These are phyloP conservation scores for Metschnikowia aberdeeniae DNA, from an alignment of 805 yeast genomes.

Conservation along the genomic window DNA sequence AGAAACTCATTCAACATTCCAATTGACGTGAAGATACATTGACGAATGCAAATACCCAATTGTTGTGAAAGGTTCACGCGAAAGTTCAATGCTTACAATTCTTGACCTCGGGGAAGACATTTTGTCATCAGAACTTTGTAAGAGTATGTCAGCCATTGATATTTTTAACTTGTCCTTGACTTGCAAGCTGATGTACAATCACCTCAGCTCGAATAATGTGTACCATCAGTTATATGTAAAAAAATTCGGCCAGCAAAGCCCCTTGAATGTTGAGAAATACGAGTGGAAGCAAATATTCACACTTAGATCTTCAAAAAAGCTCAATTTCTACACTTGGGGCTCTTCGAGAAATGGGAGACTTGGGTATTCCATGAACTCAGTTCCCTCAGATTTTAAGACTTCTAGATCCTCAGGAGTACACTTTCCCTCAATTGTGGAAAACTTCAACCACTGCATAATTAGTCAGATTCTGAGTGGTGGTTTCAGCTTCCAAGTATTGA, in stretches of 20 bases:
- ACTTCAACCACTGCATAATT: conserved; percentile 31
- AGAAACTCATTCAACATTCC: too few relatives aligned
- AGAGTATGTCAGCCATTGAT: conserved; percentile 27
- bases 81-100: background rate
- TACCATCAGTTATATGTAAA: conserved; percentile 39
- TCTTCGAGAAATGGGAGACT: conserved; percentile 40
- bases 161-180: conserved; percentile 29
- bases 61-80: background rate
- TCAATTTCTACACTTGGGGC: conserved; percentile 52
- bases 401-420: conserved; percentile 22
- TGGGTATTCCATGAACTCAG: conserved; percentile 35
- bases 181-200: conserved; percentile 21
- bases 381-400: conserved; percentile 21
- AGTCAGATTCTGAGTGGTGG: conserved; percentile 61
- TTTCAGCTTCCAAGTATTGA: conserved; percentile 55
- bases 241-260: conserved; percentile 42
- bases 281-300: conserved; percentile 51
- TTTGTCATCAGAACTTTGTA: conserved; percentile 32
- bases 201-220: conserved; percentile 26
- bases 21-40: too few relatives aligned
- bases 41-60: background rate
- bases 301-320: conserved; percentile 29
- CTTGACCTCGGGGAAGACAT: conserved; percentile 37
- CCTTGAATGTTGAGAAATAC: conserved; percentile 31
- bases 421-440: conserved; percentile 35